These are phyloP conservation scores for Nepenthes mirabilis DNA, from an alignment of 148 eudicot species.

Conservation along the genomic window DNA sequence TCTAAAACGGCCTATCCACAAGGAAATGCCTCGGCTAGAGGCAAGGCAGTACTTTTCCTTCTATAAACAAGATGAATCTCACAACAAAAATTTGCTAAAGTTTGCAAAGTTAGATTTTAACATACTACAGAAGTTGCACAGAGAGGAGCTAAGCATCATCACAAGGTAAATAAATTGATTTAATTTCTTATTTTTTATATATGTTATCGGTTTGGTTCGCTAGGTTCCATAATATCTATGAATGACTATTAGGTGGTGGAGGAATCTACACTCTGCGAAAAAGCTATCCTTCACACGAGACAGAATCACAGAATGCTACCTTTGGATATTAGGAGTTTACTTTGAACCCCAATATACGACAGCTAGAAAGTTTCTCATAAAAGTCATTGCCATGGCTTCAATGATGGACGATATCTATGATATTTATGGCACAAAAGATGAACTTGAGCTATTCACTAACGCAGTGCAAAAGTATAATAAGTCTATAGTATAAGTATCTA, in stretches of 20 bases:
- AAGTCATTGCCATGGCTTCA: conserved; percentile 2
- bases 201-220: not conserved
- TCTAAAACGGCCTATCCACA: conserved; percentile 23
- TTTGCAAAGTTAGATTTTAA: conserved; percentile 48
- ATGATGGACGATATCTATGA: too few relatives aligned
- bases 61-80: conserved; percentile 20
- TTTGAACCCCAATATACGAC: not conserved
- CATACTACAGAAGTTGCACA: conserved; percentile 29
- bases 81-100: conserved; percentile 12
- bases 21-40: conserved; percentile 30
- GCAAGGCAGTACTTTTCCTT: conserved; percentile 28
- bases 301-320: not conserved
- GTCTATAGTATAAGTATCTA: not conserved
- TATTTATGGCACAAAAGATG: conserved; percentile 16
- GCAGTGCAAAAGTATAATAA: too few relatives aligned
- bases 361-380: conserved; percentile 6
- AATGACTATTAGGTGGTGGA: not conserved
- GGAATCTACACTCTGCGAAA: not conserved
- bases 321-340: not conserved
- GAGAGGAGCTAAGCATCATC: conserved; percentile 24
- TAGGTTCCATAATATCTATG: too few relatives aligned
- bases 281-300: not conserved
- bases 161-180: conserved; percentile 13
- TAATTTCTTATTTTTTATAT: not conserved
- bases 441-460: conserved; percentile 23